Percentiles rank a stretch among this genome's conserved stretches.
Conservation (phyloP, 495 filamentous ascomycete genomes). For the Peziza echinospora region DNA sequence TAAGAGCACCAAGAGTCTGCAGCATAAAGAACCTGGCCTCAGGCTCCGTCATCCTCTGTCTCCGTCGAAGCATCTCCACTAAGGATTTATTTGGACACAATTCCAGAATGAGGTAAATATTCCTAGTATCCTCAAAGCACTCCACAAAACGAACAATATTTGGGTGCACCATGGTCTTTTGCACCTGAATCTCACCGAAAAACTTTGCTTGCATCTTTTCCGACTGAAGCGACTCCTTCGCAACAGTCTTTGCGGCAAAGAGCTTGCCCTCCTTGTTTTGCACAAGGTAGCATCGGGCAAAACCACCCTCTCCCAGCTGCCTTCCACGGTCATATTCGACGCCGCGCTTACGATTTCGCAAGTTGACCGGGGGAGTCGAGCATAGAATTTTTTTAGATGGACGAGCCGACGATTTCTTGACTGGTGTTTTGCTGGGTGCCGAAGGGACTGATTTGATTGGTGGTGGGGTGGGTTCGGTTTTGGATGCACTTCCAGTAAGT, state of each 20-base stretch:
- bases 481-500: constrained; percentile 5
- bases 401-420: constrained; percentile 34
- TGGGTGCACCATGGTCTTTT: constrained; percentile 86
- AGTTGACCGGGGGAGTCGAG: constrained; percentile 57
- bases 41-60: constrained; percentile 67
- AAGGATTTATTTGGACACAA: constrained; percentile 91
- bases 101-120: constrained; percentile 86
- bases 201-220: constrained; percentile 80
- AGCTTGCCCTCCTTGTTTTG: constrained; percentile 40
- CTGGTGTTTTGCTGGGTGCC: constrained; percentile 34
- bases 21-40: constrained; percentile 82
- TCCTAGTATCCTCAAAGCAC: constrained; percentile 71
- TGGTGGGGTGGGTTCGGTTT: constrained; percentile 22
- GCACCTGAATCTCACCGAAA: constrained; percentile 90
- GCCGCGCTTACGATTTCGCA: constrained; percentile 32
- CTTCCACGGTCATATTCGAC: constrained; percentile 69
- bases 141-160: constrained; percentile 90
- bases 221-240: constrained; percentile 57
- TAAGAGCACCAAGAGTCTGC: constrained; percentile 86
- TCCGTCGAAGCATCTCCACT: constrained; percentile 88
- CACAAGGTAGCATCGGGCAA: constrained; percentile 65
- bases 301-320: constrained; percentile 79
- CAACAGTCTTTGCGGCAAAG: constrained; percentile 19
- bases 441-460: constrained; percentile 34
- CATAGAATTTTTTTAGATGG: constrained; percentile 60